These are phyloP conservation scores for Schwanniomyces occidentalis DNA, from an alignment of 805 yeast genomes.

Conservation along the genomic window DNA sequence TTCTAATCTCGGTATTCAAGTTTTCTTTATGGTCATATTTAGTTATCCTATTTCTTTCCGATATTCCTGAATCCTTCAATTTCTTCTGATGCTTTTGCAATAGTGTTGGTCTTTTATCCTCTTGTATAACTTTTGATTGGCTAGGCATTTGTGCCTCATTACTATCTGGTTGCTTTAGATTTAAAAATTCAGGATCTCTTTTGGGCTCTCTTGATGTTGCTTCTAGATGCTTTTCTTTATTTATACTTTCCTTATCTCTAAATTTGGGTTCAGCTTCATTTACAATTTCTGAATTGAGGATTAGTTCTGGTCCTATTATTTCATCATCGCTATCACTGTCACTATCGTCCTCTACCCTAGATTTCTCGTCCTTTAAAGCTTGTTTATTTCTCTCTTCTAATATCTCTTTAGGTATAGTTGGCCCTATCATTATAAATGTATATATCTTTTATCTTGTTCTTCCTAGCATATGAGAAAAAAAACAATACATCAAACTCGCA, in stretches of 20 bases:
- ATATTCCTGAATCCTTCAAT: not conserved
- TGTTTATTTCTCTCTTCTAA: not conserved
- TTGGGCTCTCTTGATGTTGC: too few relatives aligned
- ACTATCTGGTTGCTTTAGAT: too few relatives aligned
- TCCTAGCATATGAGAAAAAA: too few relatives aligned
- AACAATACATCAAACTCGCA: too few relatives aligned
- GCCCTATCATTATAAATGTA: slow-evolving; percentile 3
- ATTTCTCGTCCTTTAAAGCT: not conserved
- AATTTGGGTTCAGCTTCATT: too few relatives aligned
- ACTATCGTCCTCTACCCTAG: not conserved
- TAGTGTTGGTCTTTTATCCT: not conserved
- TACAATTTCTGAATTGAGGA: too few relatives aligned
- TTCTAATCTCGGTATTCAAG: slow-evolving; percentile 11
- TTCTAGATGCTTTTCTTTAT: too few relatives aligned
- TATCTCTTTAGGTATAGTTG: slow-evolving; percentile 1
- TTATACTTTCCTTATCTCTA: too few relatives aligned
- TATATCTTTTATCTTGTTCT: too few relatives aligned
- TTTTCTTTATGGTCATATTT: slow-evolving; percentile 9
- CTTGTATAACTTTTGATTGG: too few relatives aligned
- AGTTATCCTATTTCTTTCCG: slow-evolving; percentile 3
- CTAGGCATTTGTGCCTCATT: too few relatives aligned
- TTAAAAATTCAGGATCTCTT: too few relatives aligned
- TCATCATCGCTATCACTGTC: slow-evolving; percentile 1
- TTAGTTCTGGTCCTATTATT: slow-evolving; percentile 1
- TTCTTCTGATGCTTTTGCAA: slow-evolving; percentile 1